These are phyloP conservation scores for Spatholobus suberectus DNA, from an alignment of 306 rosid genomes.

Conservation along the genomic window DNA sequence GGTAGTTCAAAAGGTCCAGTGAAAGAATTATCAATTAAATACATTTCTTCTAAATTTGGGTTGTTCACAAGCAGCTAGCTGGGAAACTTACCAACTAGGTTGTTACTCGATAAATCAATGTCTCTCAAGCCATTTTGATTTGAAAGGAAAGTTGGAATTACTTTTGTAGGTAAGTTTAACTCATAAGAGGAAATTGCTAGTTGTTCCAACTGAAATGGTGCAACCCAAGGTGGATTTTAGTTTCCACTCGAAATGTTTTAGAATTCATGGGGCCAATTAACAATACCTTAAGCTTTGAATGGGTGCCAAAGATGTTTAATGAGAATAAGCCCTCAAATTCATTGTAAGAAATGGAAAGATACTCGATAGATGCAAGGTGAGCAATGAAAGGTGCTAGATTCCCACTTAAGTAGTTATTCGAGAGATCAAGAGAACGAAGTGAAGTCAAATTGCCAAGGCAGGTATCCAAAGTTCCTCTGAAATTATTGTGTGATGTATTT, in stretches of 20 bases:
- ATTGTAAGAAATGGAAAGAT: too few species aligned
- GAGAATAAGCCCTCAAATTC: too few species aligned
- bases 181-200: too few species aligned
- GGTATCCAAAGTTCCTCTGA: neutral
- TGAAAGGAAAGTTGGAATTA: too few species aligned
- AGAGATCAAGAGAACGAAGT: neutral
- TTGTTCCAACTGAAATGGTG: too few species aligned
- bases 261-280: too few species aligned
- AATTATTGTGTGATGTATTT: neutral
- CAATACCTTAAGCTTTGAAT: too few species aligned
- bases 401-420: neutral
- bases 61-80: slow-evolving; percentile 25
- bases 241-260: too few species aligned
- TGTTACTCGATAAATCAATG: slow-evolving; percentile 22
- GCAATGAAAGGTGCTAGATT: neutral
- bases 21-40: neutral
- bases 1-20: neutral
- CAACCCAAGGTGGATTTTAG: too few species aligned
- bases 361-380: neutral
- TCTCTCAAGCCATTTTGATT: neutral
- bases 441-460: slow-evolving; percentile 19
- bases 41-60: neutral
- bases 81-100: slow-evolving; percentile 21
- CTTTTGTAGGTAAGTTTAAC: too few species aligned
- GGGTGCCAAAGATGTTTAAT: too few species aligned